Evolutionary conservation across 2,329 filamentous ascomycete genomes (phyloP), one percentile per base, ranked within the genome.

Genomic region (Pyrenophora tritici-repentis): DNA sequence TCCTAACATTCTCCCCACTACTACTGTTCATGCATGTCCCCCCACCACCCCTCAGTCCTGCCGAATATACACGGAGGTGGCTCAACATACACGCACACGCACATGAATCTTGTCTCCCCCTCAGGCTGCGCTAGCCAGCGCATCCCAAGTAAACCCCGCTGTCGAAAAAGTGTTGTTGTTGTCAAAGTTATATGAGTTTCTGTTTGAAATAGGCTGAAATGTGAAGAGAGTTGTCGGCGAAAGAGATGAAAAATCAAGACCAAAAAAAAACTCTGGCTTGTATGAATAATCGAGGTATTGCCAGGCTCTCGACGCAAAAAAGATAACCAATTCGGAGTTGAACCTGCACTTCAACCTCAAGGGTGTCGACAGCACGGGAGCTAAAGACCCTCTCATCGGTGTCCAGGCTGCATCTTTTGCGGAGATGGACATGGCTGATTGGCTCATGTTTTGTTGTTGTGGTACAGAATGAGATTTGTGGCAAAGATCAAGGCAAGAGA

Each of bases 351-450:
- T 73, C 50, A 73, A 73, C 71, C 71, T 73, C 71, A 71, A 73
- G 68, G 63, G 63, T 67, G 31, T 55, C 68, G 53, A 61, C 59
- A 40, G 47, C 44, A 43, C 60, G 61, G 60, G 41, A 41, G 47
- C 37, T 57, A 61, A 65, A 57, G 65, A 70, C 70, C 70, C 65
- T 74, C 74, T 76, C 74, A 66, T 76, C 72, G 73, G 74, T 76
- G 65, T 72, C 40, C 34, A 55, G 59, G 56, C 54, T 56, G 60
- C 52, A 65, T 66, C 63, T 67, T 41, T 29, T 42, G 70, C 70
- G 70, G 70, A 73, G 70, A 72, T 67, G 56, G 65, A 66, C 26
- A 29, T 71, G 63, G 68, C 68, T 73, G 61, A 68, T 42, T 64
- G 62, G 65, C 66, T 67, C 55, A 62, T 61, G 53, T 54, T 51